These are phyloP conservation scores for Cyberlindnera suaveolens DNA, from an alignment of 805 yeast species.

Conservation along the genomic window DNA sequence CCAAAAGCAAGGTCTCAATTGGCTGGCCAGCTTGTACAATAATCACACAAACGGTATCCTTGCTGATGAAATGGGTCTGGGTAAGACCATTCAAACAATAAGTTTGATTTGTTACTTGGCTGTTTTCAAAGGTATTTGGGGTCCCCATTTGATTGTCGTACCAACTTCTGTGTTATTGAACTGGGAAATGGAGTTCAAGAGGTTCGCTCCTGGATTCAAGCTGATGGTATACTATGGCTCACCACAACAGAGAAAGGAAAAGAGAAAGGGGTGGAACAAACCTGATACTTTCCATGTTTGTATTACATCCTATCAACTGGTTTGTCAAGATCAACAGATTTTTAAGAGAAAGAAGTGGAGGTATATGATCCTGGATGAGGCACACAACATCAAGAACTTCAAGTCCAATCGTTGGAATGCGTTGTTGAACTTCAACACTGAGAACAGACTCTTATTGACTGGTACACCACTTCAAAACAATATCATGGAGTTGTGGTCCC, in stretches of 20 bases:
- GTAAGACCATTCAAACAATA: conserved; percentile 94
- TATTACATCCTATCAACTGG: conserved; percentile 93
- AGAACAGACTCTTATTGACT: conserved; percentile 77
- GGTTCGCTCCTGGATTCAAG: conserved; percentile 97
- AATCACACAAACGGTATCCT: conserved; percentile 92
- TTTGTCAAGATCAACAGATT: conserved; percentile 94
- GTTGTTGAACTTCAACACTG: conserved; percentile 85
- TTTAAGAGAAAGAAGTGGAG: conserved; percentile 92
- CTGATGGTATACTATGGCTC: conserved; percentile 94
- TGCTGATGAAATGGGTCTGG: conserved; percentile 99
- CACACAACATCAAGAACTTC: conserved; percentile 95
- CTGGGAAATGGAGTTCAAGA: conserved; percentile 99
- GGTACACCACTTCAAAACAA: conserved; percentile 98
- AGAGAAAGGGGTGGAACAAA: conserved; percentile 96
- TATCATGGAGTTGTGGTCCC: conserved; percentile 92
- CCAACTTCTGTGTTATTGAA: conserved; percentile 96
- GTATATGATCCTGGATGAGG: conserved; percentile 96
- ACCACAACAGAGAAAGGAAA: conserved; percentile 93
- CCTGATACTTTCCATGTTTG: conserved; percentile 95
- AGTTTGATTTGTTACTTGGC: conserved; percentile 83
- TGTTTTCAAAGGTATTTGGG: conserved; percentile 92
- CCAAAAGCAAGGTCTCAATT: conserved; percentile 93
- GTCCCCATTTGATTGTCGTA: conserved; percentile 93
- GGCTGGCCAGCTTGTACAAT: conserved; percentile 92
- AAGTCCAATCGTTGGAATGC: conserved; percentile 98